Percentiles rank a stretch among this genome's conserved stretches.
These are phyloP conservation scores for Gaultheria prostrata DNA, from an alignment of 148 eudicot species.

Conservation along the genomic window DNA sequence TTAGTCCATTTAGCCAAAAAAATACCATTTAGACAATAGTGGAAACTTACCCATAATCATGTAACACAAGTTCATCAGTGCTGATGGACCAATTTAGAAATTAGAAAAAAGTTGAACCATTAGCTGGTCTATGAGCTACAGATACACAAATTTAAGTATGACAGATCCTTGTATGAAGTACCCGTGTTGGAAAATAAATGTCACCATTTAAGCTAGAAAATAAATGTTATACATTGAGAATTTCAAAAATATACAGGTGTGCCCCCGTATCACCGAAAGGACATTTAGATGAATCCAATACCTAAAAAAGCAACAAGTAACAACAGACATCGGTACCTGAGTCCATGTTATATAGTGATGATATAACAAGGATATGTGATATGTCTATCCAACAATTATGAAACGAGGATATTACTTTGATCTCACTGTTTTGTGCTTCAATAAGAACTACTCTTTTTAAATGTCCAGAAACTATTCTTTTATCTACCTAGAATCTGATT, in stretches of 20 bases:
- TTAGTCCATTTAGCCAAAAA: too few species aligned
- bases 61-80: background rate
- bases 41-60: background rate
- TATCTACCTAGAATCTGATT: background rate
- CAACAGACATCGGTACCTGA: background rate
- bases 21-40: too few species aligned
- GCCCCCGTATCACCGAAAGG: background rate
- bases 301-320: background rate
- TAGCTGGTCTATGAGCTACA: background rate
- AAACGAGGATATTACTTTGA: background rate
- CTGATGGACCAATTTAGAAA: background rate
- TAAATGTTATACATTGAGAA: background rate
- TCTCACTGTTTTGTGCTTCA: background rate
- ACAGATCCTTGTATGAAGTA: background rate
- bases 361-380: background rate
- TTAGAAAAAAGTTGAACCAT: too few species aligned
- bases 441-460: background rate
- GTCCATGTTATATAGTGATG: background rate
- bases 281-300: background rate
- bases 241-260: background rate
- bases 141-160: background rate
- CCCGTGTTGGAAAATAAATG: background rate
- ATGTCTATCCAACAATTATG: background rate
- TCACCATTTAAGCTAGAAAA: background rate
- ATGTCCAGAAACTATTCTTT: background rate